A percentile compares a stretch with the other conserved stretches of the same genome.
Conservation (phyloP, 192 early-diverging fungal species). For the Phycomyces blakesleeanus region DNA sequence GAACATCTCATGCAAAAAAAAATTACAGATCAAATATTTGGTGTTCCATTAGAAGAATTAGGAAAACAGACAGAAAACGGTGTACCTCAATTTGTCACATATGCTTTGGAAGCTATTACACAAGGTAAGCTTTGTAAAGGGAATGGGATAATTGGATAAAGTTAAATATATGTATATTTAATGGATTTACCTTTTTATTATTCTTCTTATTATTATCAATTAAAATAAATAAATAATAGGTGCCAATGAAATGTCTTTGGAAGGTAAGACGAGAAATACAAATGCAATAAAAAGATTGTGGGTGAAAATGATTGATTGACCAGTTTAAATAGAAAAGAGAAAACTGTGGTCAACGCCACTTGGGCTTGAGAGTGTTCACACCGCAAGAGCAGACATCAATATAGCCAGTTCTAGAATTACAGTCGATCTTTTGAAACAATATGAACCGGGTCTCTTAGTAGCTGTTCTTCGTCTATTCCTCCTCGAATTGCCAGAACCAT, state of each 20-base stretch:
- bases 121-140: slow-evolving; percentile 42
- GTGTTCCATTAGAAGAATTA: slow-evolving; percentile 67
- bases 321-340: slow-evolving; percentile 38
- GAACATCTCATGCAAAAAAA: not conserved
- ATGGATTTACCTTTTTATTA: too few species aligned
- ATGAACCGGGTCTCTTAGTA: slow-evolving; percentile 55
- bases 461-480: slow-evolving; percentile 63
- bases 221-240: too few species aligned
- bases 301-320: too few species aligned
- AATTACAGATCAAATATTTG: slow-evolving; percentile 67
- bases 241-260: not conserved
- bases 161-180: too few species aligned
- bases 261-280: slow-evolving; percentile 8
- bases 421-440: slow-evolving; percentile 47
- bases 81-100: slow-evolving; percentile 59
- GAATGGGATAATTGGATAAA: too few species aligned
- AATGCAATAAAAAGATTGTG: too few species aligned
- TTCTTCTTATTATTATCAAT: too few species aligned
- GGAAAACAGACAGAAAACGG: slow-evolving; percentile 53
- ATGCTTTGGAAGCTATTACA: slow-evolving; percentile 55
- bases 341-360: slow-evolving; percentile 60
- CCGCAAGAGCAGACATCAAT: slow-evolving; percentile 62
- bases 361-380: slow-evolving; percentile 56
- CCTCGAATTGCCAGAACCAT: slow-evolving; percentile 65
- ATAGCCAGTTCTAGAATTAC: slow-evolving; percentile 50